Evolutionary conservation across 441 rosid genomes (phyloP).

Genomic region (Lagerstroemia fauriei): DNA sequence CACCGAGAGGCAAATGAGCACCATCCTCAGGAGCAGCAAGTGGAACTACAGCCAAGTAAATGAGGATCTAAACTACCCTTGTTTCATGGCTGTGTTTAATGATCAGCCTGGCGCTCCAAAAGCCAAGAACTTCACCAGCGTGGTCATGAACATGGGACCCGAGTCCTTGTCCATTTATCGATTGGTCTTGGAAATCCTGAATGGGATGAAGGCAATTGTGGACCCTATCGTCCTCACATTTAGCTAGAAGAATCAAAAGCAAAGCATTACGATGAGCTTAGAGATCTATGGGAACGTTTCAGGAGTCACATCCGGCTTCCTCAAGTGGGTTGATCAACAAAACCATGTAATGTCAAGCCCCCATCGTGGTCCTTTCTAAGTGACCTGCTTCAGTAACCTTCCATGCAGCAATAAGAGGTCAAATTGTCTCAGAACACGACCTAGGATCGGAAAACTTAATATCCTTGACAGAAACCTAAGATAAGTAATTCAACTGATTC

Average conservation of each 20-base stretch:
- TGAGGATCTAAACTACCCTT: conserved; percentile 38
- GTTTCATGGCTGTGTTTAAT: conserved; percentile 29
- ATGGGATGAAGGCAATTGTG: conserved; percentile 30
- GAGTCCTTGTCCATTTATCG: conserved; percentile 26
- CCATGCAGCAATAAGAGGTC: background rate
- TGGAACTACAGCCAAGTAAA: conserved; percentile 43
- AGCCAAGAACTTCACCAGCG: conserved; percentile 31
- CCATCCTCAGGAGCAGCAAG: conserved; percentile 31
- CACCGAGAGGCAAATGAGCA: conserved; percentile 38
- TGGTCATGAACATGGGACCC: conserved; percentile 39
- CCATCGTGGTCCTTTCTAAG: background rate
- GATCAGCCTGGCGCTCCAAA: background rate
- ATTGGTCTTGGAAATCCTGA: conserved; percentile 25
- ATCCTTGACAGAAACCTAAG: no score
- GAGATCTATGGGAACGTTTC: conserved; percentile 29
- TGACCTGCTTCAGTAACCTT: background rate
- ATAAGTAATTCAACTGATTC: no score
- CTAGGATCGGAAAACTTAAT: no score
- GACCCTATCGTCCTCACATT: conserved; percentile 38
- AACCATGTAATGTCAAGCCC: background rate
- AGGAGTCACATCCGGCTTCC: conserved; percentile 23
- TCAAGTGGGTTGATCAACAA: background rate
- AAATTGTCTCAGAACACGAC: no score
- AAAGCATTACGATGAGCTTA: conserved; percentile 26
- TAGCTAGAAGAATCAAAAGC: conserved; percentile 30